These are phyloP conservation scores for Coemansia sp. DNA, from an alignment of 192 early-diverging fungal genomes.

Conservation along the genomic window DNA sequence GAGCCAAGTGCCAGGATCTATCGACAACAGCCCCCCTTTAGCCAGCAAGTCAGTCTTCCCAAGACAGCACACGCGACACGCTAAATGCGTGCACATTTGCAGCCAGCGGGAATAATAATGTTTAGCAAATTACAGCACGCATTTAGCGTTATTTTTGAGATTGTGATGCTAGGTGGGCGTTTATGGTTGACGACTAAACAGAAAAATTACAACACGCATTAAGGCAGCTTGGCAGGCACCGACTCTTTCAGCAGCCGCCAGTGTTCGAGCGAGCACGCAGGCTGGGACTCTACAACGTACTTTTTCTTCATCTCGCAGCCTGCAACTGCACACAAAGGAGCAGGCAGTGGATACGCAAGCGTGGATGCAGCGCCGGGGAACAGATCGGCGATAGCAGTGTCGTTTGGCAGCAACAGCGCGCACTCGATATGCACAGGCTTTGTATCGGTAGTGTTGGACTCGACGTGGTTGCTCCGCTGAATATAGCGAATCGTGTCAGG, in stretches of 20 bases:
- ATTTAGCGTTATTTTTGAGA: no score
- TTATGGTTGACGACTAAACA: background rate
- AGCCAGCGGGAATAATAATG: no score
- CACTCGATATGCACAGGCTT: slow-evolving; percentile 14
- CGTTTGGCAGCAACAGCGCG: slow-evolving; percentile 18
- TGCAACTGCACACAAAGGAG: slow-evolving; percentile 49
- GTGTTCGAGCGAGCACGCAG: slow-evolving; percentile 66
- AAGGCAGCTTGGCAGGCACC: background rate
- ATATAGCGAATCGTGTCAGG: slow-evolving; percentile 22
- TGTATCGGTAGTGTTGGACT: background rate
- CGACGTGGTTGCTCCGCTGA: slow-evolving; percentile 17
- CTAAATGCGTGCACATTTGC: background rate
- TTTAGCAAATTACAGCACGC: no score
- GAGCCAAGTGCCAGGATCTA: background rate
- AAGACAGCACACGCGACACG: background rate
- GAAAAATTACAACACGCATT: slow-evolving; percentile 7
- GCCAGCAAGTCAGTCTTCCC: background rate
- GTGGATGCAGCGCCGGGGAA: slow-evolving; percentile 21
- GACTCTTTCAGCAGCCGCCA: slow-evolving; percentile 31
- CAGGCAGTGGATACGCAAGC: slow-evolving; percentile 52
- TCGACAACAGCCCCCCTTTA: background rate
- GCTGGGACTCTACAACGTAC: slow-evolving; percentile 56
- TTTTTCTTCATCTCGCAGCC: slow-evolving; percentile 57
- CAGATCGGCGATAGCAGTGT: slow-evolving; percentile 17
- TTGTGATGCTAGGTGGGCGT: background rate